These are phyloP conservation scores for Tagetes erecta DNA, from an alignment of 129 eudicot genomes.

Conservation along the genomic window DNA sequence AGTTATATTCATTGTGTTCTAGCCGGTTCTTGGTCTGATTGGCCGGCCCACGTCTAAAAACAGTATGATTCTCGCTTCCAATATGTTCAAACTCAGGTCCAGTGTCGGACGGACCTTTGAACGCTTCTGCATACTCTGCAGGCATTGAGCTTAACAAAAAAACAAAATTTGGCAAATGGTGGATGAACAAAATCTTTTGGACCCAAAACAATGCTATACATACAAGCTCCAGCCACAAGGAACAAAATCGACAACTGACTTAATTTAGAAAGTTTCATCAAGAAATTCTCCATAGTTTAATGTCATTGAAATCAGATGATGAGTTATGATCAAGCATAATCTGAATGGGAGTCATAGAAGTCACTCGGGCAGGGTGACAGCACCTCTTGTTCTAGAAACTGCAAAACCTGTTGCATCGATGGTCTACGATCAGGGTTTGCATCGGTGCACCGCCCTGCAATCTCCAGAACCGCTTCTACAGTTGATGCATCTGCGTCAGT, in stretches of 20 bases:
- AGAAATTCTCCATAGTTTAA: slow-evolving; percentile 19
- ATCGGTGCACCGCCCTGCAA: slow-evolving; percentile 87
- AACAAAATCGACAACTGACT: slow-evolving; percentile 14
- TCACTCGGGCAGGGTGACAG: slow-evolving; percentile 97
- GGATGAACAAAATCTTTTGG: slow-evolving; percentile 28
- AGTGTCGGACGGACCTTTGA: background rate
- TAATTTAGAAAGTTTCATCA: slow-evolving; percentile 21
- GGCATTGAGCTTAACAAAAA: background rate
- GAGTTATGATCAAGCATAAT: slow-evolving; percentile 57
- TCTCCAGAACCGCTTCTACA: slow-evolving; percentile 80
- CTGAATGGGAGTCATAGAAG: slow-evolving; percentile 95
- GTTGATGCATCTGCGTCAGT: slow-evolving; percentile 65
- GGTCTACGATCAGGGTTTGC: slow-evolving; percentile 85
- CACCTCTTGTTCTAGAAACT: slow-evolving; percentile 89
- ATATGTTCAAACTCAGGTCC: background rate
- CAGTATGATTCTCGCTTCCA: too few relatives aligned
- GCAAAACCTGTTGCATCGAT: slow-evolving; percentile 80
- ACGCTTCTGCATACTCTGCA: background rate
- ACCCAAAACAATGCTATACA: slow-evolving; percentile 28
- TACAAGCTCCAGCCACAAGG: slow-evolving; percentile 22
- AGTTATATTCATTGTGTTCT: too few relatives aligned
- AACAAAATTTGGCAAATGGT: slow-evolving; percentile 6
- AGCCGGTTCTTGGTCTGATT: too few relatives aligned
- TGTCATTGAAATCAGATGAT: background rate
- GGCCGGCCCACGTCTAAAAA: too few relatives aligned